phyloP scores from a whole-genome alignment of 768 basidiomycete species.

The Amanita thiersii region DNA sequence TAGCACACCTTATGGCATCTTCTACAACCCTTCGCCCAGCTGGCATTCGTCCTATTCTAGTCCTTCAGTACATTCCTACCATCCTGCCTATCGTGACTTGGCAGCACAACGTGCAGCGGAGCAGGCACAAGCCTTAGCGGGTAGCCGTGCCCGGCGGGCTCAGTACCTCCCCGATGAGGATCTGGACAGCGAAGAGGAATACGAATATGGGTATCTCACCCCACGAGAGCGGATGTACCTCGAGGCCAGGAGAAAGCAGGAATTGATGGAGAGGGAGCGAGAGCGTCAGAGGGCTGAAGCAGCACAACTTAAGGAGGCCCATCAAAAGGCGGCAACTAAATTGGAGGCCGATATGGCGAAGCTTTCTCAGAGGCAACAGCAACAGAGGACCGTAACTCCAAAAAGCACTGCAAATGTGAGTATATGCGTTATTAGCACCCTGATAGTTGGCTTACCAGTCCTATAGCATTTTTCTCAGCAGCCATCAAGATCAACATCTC shows the following conservation, averaged over 20 bases:
- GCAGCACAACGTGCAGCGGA: conserved; percentile 13
- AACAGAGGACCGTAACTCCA: conserved; percentile 10
- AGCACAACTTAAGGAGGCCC: conserved; percentile 14
- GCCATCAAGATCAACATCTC: conserved; percentile 6
- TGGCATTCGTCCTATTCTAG: conserved; percentile 18
- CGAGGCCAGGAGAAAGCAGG: conserved; percentile 20
- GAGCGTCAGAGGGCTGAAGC: conserved; percentile 15
- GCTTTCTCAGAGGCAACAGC: conserved; percentile 6
- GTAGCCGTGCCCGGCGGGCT: conserved; percentile 25
- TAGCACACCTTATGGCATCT: conserved; percentile 13
- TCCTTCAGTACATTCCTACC: conserved; percentile 12
- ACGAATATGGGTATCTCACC: conserved; percentile 16
- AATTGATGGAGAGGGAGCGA: conserved; percentile 19
- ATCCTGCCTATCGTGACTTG: conserved; percentile 11
- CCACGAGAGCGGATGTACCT: conserved; percentile 26
- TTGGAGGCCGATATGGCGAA: conserved; percentile 7
- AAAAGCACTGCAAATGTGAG: conserved; percentile 14
- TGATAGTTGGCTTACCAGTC: conserved; percentile 7
- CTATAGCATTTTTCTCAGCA: conserved; percentile 9
- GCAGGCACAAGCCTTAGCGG: conserved; percentile 22
- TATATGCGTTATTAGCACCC: conserved; percentile 12
- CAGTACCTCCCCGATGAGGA: conserved; percentile 34
- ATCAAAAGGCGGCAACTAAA: background rate
- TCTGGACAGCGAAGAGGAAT: conserved; percentile 23
- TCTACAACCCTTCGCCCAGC: conserved; percentile 21